Percentiles rank a stretch among this genome's conserved stretches.
These are phyloP conservation scores for Cutaneotrichosporon cyanovorans DNA, from an alignment of 1,284 basidiomycete genomes.

Conservation along the genomic window DNA sequence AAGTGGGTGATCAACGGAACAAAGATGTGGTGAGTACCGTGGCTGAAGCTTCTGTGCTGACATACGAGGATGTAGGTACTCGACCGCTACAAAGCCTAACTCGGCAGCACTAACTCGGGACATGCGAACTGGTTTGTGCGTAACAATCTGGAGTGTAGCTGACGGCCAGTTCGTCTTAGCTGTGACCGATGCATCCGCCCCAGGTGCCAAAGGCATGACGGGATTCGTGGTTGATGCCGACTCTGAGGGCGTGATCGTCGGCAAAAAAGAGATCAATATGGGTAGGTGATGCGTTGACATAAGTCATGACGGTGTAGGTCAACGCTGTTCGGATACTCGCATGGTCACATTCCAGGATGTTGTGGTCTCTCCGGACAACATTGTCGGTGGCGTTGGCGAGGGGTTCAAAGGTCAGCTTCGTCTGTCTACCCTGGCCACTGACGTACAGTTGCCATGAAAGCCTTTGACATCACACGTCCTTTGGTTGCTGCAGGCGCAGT, in stretches of 20 bases:
- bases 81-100: conserved; percentile 3
- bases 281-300: conserved; percentile 30
- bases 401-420: conserved; percentile 48
- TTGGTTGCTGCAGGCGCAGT: conserved; percentile 52
- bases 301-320: conserved; percentile 25
- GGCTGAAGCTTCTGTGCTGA: conserved; percentile 8
- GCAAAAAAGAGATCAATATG: conserved; percentile 56
- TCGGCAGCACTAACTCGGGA: conserved; percentile 48
- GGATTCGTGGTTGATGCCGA: conserved; percentile 54
- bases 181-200: conserved; percentile 48
- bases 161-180: conserved; percentile 49
- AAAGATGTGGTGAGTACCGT: conserved; percentile 49
- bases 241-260: conserved; percentile 47
- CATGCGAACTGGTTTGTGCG: conserved; percentile 48
- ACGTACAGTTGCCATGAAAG: conserved; percentile 46
- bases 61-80: conserved; percentile 31
- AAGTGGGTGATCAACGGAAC: conserved; percentile 50
- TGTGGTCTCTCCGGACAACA: conserved; percentile 49
- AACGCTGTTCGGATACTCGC: conserved; percentile 53
- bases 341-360: conserved; percentile 53
- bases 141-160: background rate
- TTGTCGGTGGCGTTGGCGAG: conserved; percentile 51
- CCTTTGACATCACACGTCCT: conserved; percentile 51
- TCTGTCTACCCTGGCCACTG: background rate
- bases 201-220: conserved; percentile 50